Conservation (phyloP, 345 rosid species). For the Rubroshorea leprosula region DNA sequence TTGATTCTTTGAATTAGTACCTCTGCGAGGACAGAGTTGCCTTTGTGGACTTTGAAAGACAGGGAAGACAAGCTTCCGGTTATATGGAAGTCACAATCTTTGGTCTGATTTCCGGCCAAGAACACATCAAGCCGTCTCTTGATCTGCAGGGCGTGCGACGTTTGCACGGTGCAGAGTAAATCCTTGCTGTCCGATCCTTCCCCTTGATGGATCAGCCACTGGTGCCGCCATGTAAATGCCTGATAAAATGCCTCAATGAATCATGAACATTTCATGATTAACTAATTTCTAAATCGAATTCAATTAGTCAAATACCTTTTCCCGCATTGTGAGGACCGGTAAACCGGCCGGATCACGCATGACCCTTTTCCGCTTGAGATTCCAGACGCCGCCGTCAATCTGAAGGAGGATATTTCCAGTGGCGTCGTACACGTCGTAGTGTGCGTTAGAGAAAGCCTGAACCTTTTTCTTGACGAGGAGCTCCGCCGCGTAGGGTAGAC, state of each 20-base stretch:
- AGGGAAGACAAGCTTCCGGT: slow-evolving; percentile 25
- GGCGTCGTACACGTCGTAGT: slow-evolving; percentile 39
- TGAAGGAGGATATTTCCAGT: slow-evolving; percentile 48
- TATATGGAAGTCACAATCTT: slow-evolving; percentile 27
- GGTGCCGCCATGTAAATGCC: slow-evolving; percentile 25
- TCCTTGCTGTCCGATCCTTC: slow-evolving; percentile 14
- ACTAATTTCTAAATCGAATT: background rate
- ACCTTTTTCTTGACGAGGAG: slow-evolving; percentile 40
- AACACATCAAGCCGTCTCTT: slow-evolving; percentile 35
- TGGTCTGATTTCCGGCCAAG: slow-evolving; percentile 20
- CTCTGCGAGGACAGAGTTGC: slow-evolving; percentile 30
- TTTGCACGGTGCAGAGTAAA: slow-evolving; percentile 23
- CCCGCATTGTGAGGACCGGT: slow-evolving; percentile 46
- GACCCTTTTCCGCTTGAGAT: slow-evolving; percentile 37
- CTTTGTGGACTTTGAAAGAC: slow-evolving; percentile 27
- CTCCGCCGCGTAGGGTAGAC: slow-evolving; percentile 51
- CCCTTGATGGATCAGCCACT: slow-evolving; percentile 31
- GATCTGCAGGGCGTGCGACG: slow-evolving; percentile 30
- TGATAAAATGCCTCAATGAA: slow-evolving; percentile 1
- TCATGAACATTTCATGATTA: too few relatives aligned
- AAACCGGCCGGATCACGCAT: slow-evolving; percentile 49
- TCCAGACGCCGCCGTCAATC: slow-evolving; percentile 43
- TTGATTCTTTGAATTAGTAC: slow-evolving; percentile 13
- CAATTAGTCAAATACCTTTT: slow-evolving; percentile 31
- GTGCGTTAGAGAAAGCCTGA: slow-evolving; percentile 29